Evolutionary conservation across 116 monocot genomes (phyloP).

Genomic region (Posidonia oceanica): DNA sequence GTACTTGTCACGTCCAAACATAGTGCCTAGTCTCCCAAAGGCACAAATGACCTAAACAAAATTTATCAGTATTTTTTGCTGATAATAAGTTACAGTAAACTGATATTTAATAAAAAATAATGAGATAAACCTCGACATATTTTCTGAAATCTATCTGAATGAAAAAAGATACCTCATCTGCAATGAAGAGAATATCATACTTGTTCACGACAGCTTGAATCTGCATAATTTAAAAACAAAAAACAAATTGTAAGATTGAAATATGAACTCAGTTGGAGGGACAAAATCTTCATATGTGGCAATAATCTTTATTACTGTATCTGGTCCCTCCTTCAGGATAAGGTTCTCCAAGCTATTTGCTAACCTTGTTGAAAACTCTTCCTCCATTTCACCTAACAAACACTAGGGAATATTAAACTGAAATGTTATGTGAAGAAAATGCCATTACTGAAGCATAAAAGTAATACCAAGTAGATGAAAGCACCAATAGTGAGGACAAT

Average conservation of each 20-base stretch:
- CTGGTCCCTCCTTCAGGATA: slow-evolving; percentile 94
- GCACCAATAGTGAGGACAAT: slow-evolving; percentile 99
- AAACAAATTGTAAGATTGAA: background rate
- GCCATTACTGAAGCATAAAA: too few species aligned
- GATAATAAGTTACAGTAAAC: too few species aligned
- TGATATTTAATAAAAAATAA: too few species aligned
- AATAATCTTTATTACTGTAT: too few species aligned
- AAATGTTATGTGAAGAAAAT: too few species aligned
- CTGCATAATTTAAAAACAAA: slow-evolving; percentile 22
- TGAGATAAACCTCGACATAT: too few species aligned
- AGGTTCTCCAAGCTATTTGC: slow-evolving; percentile 86
- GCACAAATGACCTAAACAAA: slow-evolving; percentile 74
- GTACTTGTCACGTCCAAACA: slow-evolving; percentile 95
- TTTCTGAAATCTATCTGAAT: too few species aligned
- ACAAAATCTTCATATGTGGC: too few species aligned
- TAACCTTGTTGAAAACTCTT: slow-evolving; percentile 94
- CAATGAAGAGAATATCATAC: slow-evolving; percentile 94
- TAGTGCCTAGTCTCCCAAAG: slow-evolving; percentile 91
- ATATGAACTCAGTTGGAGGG: too few species aligned
- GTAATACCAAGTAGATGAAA: slow-evolving; percentile 64
- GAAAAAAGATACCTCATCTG: slow-evolving; percentile 68
- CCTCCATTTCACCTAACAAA: slow-evolving; percentile 80
- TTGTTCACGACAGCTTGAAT: slow-evolving; percentile 91
- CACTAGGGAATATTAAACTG: too few species aligned
- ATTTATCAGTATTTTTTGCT: too few species aligned